Evolutionary conservation across 495 filamentous ascomycete genomes (phyloP).

Genomic region (Tirmania nivea): DNA sequence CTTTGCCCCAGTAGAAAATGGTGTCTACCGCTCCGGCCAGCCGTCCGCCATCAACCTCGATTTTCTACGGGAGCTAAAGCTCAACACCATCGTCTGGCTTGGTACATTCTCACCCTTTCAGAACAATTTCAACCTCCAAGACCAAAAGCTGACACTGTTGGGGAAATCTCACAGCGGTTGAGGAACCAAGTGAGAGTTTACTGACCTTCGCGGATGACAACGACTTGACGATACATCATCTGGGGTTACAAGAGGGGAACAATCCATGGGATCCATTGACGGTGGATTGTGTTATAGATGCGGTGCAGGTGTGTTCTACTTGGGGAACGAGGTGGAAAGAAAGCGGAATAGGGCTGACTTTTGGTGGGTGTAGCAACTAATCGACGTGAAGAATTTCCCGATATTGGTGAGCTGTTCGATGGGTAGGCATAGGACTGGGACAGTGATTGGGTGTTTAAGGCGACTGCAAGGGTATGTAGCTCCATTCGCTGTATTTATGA

Average conservation of each 20-base stretch:
- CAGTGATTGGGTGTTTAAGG: conserved; percentile 17
- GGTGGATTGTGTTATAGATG: conserved; percentile 14
- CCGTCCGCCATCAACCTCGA: conserved; percentile 16
- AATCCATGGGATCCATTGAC: conserved; percentile 17
- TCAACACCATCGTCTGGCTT: conserved; percentile 18
- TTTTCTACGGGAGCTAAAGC: conserved; percentile 14
- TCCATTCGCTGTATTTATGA: neutral
- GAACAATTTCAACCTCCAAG: too few relatives aligned
- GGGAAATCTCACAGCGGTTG: conserved; percentile 10
- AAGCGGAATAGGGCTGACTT: too few relatives aligned
- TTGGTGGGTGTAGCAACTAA: conserved; percentile 5
- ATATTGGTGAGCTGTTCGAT: conserved; percentile 16
- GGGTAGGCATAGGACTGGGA: conserved; percentile 15
- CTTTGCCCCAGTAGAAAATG: conserved; percentile 15
- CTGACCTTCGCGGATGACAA: conserved; percentile 15
- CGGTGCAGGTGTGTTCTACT: conserved; percentile 3
- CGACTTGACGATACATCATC: conserved; percentile 14
- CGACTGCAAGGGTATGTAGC: conserved; percentile 8
- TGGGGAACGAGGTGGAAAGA: too few relatives aligned
- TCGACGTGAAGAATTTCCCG: conserved; percentile 13
- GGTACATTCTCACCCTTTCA: neutral
- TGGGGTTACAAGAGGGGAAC: conserved; percentile 13
- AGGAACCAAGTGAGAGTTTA: conserved; percentile 16
- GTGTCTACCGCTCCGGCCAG: conserved; percentile 16
- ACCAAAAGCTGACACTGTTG: too few relatives aligned